phyloP scores from a whole-genome alignment of 2,329 filamentous ascomycete genomes.

The Calcarisporium arbuscula region DNA sequence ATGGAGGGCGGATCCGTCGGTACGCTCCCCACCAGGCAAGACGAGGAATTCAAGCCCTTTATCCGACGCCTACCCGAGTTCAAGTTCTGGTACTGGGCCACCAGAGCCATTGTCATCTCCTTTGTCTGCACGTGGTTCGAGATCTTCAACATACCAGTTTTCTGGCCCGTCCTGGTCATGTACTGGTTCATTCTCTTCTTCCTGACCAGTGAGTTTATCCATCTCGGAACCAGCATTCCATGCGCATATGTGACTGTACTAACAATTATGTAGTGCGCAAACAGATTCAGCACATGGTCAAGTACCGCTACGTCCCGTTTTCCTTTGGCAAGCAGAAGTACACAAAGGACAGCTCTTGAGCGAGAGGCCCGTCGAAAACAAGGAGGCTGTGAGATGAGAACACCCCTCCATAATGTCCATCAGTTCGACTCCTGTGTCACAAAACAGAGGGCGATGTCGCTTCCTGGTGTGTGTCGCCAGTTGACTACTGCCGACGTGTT shows the following conservation, averaged over 20 bases:
- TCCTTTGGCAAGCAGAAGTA: conserved; percentile 85
- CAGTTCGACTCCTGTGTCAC: no score
- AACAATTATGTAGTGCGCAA: conserved; percentile 67
- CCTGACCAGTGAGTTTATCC: conserved; percentile 71
- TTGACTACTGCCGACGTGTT: no score
- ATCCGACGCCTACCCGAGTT: conserved; percentile 95
- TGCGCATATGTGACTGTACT: background rate
- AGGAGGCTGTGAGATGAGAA: background rate
- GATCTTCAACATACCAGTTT: conserved; percentile 94
- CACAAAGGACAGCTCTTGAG: conserved; percentile 51
- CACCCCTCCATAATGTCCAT: no score
- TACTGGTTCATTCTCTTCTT: conserved; percentile 98
- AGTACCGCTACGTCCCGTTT: conserved; percentile 97
- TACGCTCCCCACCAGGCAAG: conserved; percentile 84
- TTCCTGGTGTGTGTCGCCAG: no score
- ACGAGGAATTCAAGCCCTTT: conserved; percentile 97
- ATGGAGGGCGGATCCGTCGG: conserved; percentile 88
- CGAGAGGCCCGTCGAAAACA: background rate
- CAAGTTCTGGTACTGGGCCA: conserved; percentile 99
- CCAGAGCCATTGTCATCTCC: conserved; percentile 73
- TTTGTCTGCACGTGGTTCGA: conserved; percentile 90
- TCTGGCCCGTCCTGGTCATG: conserved; percentile 97
- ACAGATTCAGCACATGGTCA: conserved; percentile 99
- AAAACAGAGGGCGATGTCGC: no score
- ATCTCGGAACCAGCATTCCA: background rate